These are phyloP conservation scores for Jaltomata sinuosa DNA, from an alignment of 257 asterid genomes.

Conservation along the genomic window DNA sequence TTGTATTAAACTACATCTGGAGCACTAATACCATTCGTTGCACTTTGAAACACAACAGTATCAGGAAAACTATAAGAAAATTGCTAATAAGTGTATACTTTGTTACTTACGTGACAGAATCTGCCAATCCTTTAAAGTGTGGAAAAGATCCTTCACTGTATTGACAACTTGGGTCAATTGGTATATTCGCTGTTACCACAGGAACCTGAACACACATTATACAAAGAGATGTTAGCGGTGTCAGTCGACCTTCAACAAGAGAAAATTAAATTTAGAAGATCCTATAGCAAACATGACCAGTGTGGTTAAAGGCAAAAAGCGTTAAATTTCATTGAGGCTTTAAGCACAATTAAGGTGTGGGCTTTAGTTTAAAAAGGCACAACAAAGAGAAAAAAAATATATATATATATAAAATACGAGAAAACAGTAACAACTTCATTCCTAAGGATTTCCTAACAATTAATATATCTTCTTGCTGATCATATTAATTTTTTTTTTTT, in stretches of 20 bases:
- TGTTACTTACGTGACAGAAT: slow-evolving; percentile 77
- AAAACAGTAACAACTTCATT: neutral
- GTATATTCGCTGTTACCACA: slow-evolving; percentile 78
- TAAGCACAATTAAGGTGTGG: neutral
- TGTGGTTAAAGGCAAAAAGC: neutral
- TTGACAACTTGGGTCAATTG: slow-evolving; percentile 82
- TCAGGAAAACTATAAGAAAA: neutral
- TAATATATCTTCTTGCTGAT: neutral
- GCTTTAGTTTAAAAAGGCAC: neutral
- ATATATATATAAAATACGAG: neutral
- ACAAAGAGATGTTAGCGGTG: neutral
- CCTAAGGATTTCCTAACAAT: neutral
- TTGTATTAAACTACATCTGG: neutral
- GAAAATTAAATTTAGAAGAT: neutral
- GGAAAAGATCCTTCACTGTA: slow-evolving; percentile 86
- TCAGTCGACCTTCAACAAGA: neutral
- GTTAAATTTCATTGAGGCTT: neutral
- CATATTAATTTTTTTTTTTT: neutral
- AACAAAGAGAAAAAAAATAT: neutral
- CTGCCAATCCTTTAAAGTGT: slow-evolving; percentile 81
- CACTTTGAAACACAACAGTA: neutral
- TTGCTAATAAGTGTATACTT: neutral
- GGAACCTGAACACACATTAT: slow-evolving; percentile 65
- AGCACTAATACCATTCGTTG: neutral
- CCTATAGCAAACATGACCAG: neutral